Base-by-base conservation (phyloP, 495 filamentous ascomycete species). In the Trichoderma gamsii region DNA sequence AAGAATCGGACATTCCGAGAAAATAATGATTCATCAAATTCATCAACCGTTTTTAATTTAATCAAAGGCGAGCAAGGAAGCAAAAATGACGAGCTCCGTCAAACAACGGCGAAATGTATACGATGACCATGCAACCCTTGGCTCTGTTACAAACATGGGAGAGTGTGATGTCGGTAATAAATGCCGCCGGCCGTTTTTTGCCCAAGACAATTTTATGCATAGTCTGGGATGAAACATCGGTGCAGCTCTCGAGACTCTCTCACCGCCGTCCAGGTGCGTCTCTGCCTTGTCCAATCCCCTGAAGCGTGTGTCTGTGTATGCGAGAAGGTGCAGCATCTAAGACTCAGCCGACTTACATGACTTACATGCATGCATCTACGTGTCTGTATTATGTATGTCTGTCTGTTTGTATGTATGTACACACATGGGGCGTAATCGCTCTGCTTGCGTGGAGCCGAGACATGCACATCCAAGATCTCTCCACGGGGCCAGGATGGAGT, bases 1-100 rank as follows among this genome's bases (percentile, higher is more conserved):
- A 61, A 61, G 21, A n/a, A n/a, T 61, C 56, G 56, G 56, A 5
- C 23, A 25, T 61, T 61, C 56, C 56, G 56, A 61, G 21, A 21
- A 9, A 0, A 13, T 3, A 1, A 12, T 11, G 27, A 61, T n/a
- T n/a, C 49, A 21, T 3, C 21, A 21, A 23, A 61, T n/a, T n/a
- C 49, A 21, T 3, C 21, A 21, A 23, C 18, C 16, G 18, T 0
- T 18, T 9, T 18, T 21, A 52, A 21, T 21, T n/a, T 52, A 52
- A 23, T 0, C 21, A 51, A 51, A 46, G 43, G 43, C 44, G 44
- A 16, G 44, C 13, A 11, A 49, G 6, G n/a, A 49, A 38, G 35
- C 25, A 1, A 52, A 23, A 9, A 0, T 52, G 49, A 52, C 18
- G 49, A 61, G 15, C 56, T 21, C 8, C 16, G 8, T 25, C n/a